Evolutionary conservation across 106 monocot genomes (phyloP).

Genomic region (Vanilla planifolia): DNA sequence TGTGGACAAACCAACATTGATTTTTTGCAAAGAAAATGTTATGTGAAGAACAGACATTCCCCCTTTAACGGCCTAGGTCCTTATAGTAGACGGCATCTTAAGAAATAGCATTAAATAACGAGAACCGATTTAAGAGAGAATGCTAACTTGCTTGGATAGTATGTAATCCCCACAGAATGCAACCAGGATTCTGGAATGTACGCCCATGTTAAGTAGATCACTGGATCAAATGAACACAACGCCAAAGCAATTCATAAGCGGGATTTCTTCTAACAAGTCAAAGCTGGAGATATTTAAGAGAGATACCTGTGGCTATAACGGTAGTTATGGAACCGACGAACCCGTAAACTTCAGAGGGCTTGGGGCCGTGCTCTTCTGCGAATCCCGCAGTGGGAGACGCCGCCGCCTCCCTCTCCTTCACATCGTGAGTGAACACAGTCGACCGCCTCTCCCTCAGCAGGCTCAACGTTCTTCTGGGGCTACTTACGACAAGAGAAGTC

Average conservation of each 20-base stretch:
- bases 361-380: conserved; percentile 49
- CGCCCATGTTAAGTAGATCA: conserved; percentile 81
- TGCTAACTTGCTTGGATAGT: conserved; percentile 88
- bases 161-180: conserved; percentile 83
- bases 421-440: conserved; percentile 10
- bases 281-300: not conserved
- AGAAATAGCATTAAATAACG: not conserved
- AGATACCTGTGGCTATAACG: conserved; percentile 64
- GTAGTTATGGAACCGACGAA: conserved; percentile 96
- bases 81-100: too few relatives aligned
- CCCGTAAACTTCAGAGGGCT: conserved; percentile 95
- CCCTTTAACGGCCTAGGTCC: too few relatives aligned
- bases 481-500: conserved; percentile 39
- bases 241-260: not conserved
- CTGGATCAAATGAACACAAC: conserved; percentile 21
- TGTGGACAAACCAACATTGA: too few relatives aligned
- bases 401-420: conserved; percentile 10
- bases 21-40: too few relatives aligned
- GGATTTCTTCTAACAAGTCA: conserved; percentile 1
- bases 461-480: conserved; percentile 72
- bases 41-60: too few relatives aligned
- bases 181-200: conserved; percentile 82
- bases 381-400: not conserved
- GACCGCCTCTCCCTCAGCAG: conserved; percentile 35
- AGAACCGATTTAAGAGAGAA: not conserved